Evolutionary conservation across 2,329 filamentous ascomycete genomes (phyloP).

Genomic region (Bimuria novae-zelandiae): DNA sequence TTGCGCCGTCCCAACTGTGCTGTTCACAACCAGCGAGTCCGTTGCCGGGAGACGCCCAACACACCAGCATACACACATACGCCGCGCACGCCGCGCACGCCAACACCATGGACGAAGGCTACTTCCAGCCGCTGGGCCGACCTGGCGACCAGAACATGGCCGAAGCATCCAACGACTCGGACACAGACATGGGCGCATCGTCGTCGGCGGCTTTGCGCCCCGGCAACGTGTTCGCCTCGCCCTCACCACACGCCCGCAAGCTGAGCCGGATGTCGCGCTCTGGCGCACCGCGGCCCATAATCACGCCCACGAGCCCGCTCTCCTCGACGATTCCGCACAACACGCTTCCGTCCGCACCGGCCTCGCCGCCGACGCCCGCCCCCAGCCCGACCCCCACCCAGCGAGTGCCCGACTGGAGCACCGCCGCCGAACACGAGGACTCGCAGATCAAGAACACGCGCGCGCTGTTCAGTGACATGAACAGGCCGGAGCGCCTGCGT

Average conservation of each 20-base stretch:
- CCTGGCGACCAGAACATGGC: conserved; percentile 26
- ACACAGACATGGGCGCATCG: conserved; percentile 43
- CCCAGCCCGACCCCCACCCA: conserved; percentile 68
- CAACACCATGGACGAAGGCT: conserved; percentile 41
- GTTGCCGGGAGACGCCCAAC: conserved; percentile 6
- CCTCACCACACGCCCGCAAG: conserved; percentile 42
- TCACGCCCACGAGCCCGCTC: conserved; percentile 57
- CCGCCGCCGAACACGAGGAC: conserved; percentile 79
- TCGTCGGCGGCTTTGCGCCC: conserved; percentile 36
- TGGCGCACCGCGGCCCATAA: conserved; percentile 51
- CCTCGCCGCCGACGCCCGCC: conserved; percentile 69
- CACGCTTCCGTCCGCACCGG: conserved; percentile 66
- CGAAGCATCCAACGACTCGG: conserved; percentile 34
- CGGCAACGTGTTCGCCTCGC: conserved; percentile 40
- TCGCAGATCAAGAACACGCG: conserved; percentile 79
- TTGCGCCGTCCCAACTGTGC: background rate
- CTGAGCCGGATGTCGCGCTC: conserved; percentile 48
- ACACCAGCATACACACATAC: conserved; percentile 8
- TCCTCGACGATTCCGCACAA: conserved; percentile 59
- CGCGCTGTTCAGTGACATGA: conserved; percentile 78
- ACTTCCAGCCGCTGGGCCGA: conserved; percentile 25
- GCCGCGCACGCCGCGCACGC: too few species aligned
- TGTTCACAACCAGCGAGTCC: conserved; percentile 9
- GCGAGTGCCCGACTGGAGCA: conserved; percentile 73
- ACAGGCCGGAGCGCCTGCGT: conserved; percentile 74